Conservation (phyloP, 176 grass and related monocot species). For the Bonia amplexicaulis region DNA sequence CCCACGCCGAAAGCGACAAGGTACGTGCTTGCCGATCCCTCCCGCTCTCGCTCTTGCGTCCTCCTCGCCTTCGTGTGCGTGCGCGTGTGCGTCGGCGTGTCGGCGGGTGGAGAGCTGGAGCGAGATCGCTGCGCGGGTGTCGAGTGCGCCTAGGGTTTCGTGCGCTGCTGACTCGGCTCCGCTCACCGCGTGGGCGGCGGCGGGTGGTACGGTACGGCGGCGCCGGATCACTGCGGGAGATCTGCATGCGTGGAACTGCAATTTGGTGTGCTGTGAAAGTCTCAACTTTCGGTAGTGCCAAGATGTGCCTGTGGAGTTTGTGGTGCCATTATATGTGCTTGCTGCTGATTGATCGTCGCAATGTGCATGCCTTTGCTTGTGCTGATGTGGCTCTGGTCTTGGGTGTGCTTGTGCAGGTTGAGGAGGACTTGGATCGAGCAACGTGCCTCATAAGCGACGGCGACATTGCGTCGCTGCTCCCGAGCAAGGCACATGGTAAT, state of each 20-base stretch:
- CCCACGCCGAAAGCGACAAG: constrained; percentile 54
- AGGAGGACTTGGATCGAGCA: constrained; percentile 83
- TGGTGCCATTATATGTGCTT: not conserved
- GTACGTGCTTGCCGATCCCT: constrained; percentile 3
- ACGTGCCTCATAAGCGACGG: constrained; percentile 66
- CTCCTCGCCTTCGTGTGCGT: not conserved
- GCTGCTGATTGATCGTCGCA: not conserved
- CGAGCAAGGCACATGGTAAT: constrained; percentile 69
- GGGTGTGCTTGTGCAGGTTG: constrained; percentile 49
- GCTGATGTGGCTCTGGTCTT: constrained; percentile 16
- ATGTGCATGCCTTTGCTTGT: constrained; percentile 6
- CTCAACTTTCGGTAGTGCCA: not conserved
- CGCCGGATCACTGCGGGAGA: constrained; percentile 37
- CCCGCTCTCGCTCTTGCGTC: not conserved
- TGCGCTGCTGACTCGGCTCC: not conserved
- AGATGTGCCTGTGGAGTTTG: not conserved
- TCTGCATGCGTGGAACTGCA: constrained; percentile 14
- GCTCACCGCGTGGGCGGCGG: not conserved
- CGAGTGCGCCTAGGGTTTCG: not conserved
- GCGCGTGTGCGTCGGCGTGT: not conserved
- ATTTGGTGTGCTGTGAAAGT: constrained; percentile 11
- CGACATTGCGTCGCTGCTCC: constrained; percentile 60
- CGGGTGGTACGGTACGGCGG: not conserved
- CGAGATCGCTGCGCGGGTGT: constrained; percentile 1
- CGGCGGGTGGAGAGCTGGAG: not conserved